Evolutionary conservation across 2,329 filamentous ascomycete species (phyloP).

Genomic region (Diaporthe sp.): DNA sequence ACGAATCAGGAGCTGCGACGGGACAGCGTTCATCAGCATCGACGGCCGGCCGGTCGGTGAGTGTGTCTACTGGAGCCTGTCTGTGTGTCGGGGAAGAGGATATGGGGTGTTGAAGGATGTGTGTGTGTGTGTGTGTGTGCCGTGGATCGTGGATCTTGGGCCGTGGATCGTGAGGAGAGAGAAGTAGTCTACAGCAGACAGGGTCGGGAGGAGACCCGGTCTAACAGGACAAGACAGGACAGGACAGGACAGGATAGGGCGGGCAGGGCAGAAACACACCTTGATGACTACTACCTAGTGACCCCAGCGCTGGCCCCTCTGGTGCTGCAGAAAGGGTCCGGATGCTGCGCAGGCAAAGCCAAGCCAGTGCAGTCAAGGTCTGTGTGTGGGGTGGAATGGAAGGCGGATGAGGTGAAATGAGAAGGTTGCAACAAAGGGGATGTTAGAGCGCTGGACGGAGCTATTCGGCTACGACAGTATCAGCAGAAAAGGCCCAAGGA

Average conservation of each 20-base stretch:
- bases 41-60: conserved; percentile 25
- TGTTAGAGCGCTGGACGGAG: conserved; percentile 24
- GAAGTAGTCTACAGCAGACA: neutral
- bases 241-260: neutral
- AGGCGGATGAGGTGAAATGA: conserved; percentile 31
- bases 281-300: conserved; percentile 10
- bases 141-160: conserved; percentile 6
- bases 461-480: conserved; percentile 15
- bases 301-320: conserved; percentile 11
- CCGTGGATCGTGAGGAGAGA: neutral
- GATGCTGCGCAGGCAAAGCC: conserved; percentile 10
- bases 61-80: conserved; percentile 3
- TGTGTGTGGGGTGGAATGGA: conserved; percentile 31
- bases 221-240: neutral
- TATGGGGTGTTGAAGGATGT: neutral
- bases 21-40: conserved; percentile 12
- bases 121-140: neutral
- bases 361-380: conserved; percentile 21
- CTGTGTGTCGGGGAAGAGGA: neutral
- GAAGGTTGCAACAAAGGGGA: conserved; percentile 31
- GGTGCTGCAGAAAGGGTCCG: conserved; percentile 28
- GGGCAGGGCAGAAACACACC: conserved; percentile 21
- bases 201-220: neutral
- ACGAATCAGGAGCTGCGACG: conserved; percentile 33
- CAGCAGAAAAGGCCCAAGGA: conserved; percentile 15